A percentile compares a stretch with the other conserved stretches of the same genome.
phyloP scores from a whole-genome alignment of 2,329 filamentous ascomycete species.

The Stemphylium vesicarium region DNA sequence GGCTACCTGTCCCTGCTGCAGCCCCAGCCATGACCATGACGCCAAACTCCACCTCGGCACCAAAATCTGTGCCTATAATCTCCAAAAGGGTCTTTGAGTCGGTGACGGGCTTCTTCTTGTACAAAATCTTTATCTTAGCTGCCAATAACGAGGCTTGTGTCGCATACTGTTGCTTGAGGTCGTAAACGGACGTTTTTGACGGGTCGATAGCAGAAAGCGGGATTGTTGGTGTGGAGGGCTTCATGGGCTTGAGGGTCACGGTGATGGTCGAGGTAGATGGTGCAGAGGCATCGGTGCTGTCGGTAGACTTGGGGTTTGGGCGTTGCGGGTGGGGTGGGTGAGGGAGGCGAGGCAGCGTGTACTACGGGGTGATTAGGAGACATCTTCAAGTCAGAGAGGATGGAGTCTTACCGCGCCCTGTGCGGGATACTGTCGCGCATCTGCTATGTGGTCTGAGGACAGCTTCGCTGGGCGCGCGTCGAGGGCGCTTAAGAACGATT shows the following conservation, averaged over 20 bases:
- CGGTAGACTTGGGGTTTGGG: conserved; percentile 53
- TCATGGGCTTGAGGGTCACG: conserved; percentile 75
- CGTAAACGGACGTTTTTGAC: conserved; percentile 74
- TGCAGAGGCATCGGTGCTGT: conserved; percentile 42
- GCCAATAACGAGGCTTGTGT: conserved; percentile 62
- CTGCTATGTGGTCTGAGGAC: conserved; percentile 87
- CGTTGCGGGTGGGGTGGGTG: conserved; percentile 59
- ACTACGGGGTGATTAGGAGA: conserved; percentile 55
- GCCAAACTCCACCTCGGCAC: conserved; percentile 71
- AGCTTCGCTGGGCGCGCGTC: conserved; percentile 82
- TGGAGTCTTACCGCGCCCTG: conserved; percentile 71
- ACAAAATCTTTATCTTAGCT: conserved; percentile 83
- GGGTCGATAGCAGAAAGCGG: conserved; percentile 66
- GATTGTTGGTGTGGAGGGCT: conserved; percentile 67
- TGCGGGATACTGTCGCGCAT: conserved; percentile 77
- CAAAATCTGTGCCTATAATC: conserved; percentile 64
- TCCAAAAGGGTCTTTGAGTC: conserved; percentile 82
- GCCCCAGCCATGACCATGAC: conserved; percentile 82
- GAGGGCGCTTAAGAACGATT: conserved; percentile 79
- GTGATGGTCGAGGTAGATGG: conserved; percentile 53
- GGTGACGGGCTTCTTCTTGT: conserved; percentile 82
- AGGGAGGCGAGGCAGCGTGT: conserved; percentile 73
- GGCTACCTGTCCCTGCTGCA: conserved; percentile 51
- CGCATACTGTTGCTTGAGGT: conserved; percentile 75
- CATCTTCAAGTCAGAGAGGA: conserved; percentile 21